Percentiles rank a stretch among this genome's conserved stretches.
phyloP scores from a whole-genome alignment of 192 early-diverging fungal species.

The Coemansia javaensis region DNA sequence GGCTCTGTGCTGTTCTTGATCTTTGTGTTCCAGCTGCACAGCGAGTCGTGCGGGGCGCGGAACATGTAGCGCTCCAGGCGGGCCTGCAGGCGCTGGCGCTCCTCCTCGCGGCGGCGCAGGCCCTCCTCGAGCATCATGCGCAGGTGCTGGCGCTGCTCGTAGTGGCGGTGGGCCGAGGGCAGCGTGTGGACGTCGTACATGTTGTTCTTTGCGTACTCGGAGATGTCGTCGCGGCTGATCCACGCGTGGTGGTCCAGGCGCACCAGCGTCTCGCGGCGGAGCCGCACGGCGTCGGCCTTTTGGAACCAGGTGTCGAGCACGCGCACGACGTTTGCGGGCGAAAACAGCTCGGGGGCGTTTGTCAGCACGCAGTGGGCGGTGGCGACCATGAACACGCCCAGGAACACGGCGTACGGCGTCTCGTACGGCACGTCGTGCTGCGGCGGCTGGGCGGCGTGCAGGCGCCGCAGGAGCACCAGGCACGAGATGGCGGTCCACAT shows the following conservation, averaged over 20 bases:
- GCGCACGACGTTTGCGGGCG: constrained; percentile 1
- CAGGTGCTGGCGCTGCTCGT: constrained; percentile 11
- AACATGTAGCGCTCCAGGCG: constrained; percentile 22
- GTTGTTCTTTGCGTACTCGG: constrained; percentile 13
- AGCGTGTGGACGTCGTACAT: constrained; percentile 18
- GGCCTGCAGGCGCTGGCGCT: constrained; percentile 1
- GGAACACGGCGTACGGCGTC: constrained; percentile 32
- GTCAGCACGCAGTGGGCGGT: constrained; percentile 8
- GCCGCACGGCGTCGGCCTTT: constrained; percentile 8
- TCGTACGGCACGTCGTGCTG: constrained; percentile 23
- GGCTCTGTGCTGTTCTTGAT: constrained; percentile 27
- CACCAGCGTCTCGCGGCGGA: constrained; percentile 14
- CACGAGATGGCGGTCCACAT: constrained; percentile 36
- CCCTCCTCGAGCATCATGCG: constrained; percentile 15
- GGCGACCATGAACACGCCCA: constrained; percentile 33
- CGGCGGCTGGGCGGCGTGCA: background rate
- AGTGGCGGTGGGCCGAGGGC: constrained; percentile 8
- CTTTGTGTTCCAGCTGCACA: constrained; percentile 24
- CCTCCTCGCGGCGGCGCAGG: constrained; percentile 3
- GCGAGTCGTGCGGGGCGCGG: constrained; percentile 24
- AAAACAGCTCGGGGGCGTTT: constrained; percentile 9
- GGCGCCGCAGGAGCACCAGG: constrained; percentile 21
- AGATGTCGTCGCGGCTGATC: constrained; percentile 14
- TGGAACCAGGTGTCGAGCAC: constrained; percentile 22
- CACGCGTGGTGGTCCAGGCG: constrained; percentile 11